phyloP scores from a whole-genome alignment of 495 filamentous ascomycete species.

The Pyrenula aspistea region DNA sequence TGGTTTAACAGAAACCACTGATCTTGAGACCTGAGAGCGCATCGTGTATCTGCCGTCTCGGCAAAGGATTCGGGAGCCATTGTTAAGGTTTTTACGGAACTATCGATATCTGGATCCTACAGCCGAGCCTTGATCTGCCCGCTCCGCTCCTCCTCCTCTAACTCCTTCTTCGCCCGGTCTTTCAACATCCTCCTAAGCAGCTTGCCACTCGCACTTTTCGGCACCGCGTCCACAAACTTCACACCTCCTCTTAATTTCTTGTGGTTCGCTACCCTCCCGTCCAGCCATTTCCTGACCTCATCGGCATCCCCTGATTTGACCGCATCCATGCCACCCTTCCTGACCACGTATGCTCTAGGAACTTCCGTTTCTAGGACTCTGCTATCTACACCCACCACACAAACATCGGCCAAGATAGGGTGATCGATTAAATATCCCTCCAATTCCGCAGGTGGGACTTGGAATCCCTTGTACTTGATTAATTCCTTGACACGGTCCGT shows the following conservation, averaged over 20 bases:
- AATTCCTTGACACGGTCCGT: conserved; percentile 85
- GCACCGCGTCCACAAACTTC: conserved; percentile 58
- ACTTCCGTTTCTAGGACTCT: conserved; percentile 54
- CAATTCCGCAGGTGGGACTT: conserved; percentile 67
- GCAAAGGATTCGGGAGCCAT: too few relatives aligned
- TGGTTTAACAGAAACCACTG: too few relatives aligned
- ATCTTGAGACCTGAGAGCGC: too few relatives aligned
- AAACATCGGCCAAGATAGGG: conserved; percentile 56
- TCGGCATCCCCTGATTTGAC: conserved; percentile 29
- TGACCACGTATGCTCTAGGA: conserved; percentile 63
- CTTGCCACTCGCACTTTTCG: conserved; percentile 71
- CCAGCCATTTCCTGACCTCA: conserved; percentile 44
- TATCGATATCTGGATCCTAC: conserved; percentile 3
- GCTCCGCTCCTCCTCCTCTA: conserved; percentile 15
- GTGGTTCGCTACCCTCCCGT: conserved; percentile 40
- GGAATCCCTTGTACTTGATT: conserved; percentile 79
- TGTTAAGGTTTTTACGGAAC: too few relatives aligned
- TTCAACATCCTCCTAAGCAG: conserved; percentile 57
- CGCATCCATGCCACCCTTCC: conserved; percentile 31
- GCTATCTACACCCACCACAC: conserved; percentile 58
- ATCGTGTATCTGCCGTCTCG: too few relatives aligned
- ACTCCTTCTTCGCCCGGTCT: conserved; percentile 17
- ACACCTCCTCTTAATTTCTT: conserved; percentile 68
- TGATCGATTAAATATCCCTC: conserved; percentile 57
- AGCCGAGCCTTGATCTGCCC: conserved; percentile 1